Conservation (phyloP, 2,329 filamentous ascomycete genomes). For the Aspergillus felis region DNA sequence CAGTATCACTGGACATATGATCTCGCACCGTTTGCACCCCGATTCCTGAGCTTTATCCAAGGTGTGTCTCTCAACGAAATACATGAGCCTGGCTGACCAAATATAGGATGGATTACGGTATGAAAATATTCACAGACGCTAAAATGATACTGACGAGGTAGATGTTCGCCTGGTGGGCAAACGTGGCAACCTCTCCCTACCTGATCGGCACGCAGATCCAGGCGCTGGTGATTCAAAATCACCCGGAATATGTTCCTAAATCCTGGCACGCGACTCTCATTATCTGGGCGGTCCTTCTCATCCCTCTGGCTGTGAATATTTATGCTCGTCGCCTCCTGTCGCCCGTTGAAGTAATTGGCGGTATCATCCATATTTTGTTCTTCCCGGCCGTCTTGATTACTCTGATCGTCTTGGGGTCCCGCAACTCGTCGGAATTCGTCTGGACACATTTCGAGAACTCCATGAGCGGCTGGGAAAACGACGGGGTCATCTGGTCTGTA, state of each 20-base stretch:
- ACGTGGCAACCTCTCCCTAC: conserved; percentile 22
- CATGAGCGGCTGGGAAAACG: conserved; percentile 5
- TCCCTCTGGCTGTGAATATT: conserved; percentile 49
- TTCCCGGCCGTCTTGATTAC: conserved; percentile 36
- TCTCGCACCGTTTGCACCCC: conserved; percentile 21
- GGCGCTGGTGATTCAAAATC: conserved; percentile 24
- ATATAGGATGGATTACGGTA: neutral
- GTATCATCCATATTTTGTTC: conserved; percentile 44
- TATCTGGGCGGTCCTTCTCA: conserved; percentile 43
- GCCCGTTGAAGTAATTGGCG: conserved; percentile 46
- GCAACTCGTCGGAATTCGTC: conserved; percentile 7
- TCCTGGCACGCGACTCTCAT: conserved; percentile 42
- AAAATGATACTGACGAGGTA: neutral
- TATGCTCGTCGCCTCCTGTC: conserved; percentile 43
- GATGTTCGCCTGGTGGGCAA: conserved; percentile 28
- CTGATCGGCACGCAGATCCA: conserved; percentile 29
- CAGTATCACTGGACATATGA: conserved; percentile 37
- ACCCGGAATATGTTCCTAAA: conserved; percentile 16
- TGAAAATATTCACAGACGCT: conserved; percentile 9
- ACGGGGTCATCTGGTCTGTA: conserved; percentile 8
- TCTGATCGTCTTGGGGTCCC: conserved; percentile 10
- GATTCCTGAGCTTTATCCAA: conserved; percentile 23
- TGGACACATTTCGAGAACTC: conserved; percentile 30
- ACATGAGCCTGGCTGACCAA: conserved; percentile 22
- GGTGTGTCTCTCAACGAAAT: conserved; percentile 11